Evolutionary conservation across 2,329 filamentous ascomycete genomes (phyloP).

Genomic region (Neofusicoccum sp.): DNA sequence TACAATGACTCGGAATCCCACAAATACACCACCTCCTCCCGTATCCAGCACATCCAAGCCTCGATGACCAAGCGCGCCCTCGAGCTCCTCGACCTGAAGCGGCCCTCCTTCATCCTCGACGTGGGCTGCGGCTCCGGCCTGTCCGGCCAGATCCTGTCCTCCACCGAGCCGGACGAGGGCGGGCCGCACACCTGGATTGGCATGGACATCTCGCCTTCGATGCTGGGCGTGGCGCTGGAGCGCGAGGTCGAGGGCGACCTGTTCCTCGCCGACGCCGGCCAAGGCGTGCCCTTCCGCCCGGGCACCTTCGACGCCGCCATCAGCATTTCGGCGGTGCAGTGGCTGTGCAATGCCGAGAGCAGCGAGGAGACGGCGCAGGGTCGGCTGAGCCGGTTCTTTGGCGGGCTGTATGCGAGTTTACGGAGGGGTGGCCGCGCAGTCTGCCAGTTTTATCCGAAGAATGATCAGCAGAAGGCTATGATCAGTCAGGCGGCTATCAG

Average conservation of each 20-base stretch:
- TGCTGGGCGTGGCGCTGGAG: constrained; percentile 94
- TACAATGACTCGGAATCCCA: constrained; percentile 95
- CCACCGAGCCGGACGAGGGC: constrained; percentile 67
- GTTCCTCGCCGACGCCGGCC: constrained; percentile 92
- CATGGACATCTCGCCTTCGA: constrained; percentile 92
- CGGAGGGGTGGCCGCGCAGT: constrained; percentile 85
- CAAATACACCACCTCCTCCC: constrained; percentile 96
- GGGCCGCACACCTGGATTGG: constrained; percentile 96
- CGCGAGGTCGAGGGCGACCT: constrained; percentile 91
- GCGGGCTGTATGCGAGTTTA: constrained; percentile 83
- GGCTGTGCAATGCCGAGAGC: constrained; percentile 94
- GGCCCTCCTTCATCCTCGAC: constrained; percentile 88
- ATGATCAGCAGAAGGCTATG: constrained; percentile 88
- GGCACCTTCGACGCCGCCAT: constrained; percentile 95
- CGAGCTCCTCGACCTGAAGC: constrained; percentile 78
- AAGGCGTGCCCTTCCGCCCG: constrained; percentile 90
- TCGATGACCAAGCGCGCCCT: constrained; percentile 93
- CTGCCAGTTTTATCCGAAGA: constrained; percentile 98
- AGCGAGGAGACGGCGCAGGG: constrained; percentile 81
- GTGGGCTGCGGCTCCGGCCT: constrained; percentile 95
- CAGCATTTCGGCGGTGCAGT: constrained; percentile 94
- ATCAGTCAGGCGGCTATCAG: constrained; percentile 88
- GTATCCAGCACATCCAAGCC: constrained; percentile 93
- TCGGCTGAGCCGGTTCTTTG: constrained; percentile 83
- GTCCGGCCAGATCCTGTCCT: constrained; percentile 88